phyloP scores from a whole-genome alignment of 257 asterid species.

The Solanum bulbocastanum region DNA sequence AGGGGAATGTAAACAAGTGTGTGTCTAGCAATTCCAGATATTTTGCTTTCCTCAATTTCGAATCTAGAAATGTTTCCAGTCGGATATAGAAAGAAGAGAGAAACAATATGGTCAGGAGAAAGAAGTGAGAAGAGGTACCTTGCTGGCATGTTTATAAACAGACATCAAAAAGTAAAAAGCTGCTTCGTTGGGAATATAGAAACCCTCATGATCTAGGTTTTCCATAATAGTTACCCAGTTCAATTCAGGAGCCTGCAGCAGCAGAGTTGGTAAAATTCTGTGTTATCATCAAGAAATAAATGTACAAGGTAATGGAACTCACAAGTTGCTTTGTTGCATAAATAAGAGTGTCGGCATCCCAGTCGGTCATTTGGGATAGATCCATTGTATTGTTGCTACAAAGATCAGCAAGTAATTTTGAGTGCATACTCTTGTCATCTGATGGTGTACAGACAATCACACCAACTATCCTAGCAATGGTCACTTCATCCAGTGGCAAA shows the following conservation, averaged over 20 bases:
- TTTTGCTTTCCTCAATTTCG: no score
- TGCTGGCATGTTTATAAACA: slow-evolving; percentile 61
- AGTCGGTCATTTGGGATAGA: slow-evolving; percentile 33
- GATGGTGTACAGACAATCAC: slow-evolving; percentile 55
- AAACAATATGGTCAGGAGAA: no score
- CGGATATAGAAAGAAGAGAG: not conserved
- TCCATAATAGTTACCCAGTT: slow-evolving; percentile 70
- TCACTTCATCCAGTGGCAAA: slow-evolving; percentile 63
- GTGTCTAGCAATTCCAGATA: no score
- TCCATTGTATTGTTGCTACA: slow-evolving; percentile 20
- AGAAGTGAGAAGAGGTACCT: slow-evolving; percentile 28
- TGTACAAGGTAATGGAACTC: slow-evolving; percentile 14
- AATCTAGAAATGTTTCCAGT: no score
- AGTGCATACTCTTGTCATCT: slow-evolving; percentile 22
- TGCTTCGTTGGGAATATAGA: slow-evolving; percentile 59
- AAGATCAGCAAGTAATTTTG: slow-evolving; percentile 59
- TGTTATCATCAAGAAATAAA: not conserved
- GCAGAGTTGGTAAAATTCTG: not conserved
- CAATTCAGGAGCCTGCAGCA: slow-evolving; percentile 63
- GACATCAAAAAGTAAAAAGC: slow-evolving; percentile 86
- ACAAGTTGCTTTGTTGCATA: slow-evolving; percentile 88
- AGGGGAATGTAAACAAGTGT: no score
- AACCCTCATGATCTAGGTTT: slow-evolving; percentile 91
- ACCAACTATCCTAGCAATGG: slow-evolving; percentile 72
- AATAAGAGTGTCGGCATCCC: slow-evolving; percentile 67